Evolutionary conservation across 257 asterid genomes (phyloP), one percentile per base, ranked within the genome.

Genomic region (Buddleja alternifolia): DNA sequence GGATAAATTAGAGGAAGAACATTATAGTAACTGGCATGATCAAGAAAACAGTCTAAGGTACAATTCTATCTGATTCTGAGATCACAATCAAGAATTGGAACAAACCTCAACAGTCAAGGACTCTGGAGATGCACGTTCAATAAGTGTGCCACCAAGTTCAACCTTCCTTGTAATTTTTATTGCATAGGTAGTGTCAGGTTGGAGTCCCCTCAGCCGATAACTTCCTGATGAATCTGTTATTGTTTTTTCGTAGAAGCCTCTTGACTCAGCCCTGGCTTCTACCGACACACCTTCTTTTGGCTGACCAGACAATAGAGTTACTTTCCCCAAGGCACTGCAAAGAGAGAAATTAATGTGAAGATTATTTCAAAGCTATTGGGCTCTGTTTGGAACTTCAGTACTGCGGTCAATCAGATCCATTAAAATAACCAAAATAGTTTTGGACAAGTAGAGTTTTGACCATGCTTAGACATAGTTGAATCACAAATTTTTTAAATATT

Each of bases 111-210:
- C 69, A 56, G 81, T 54, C 79, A 81, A 50, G 63, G 72, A 82
- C 70, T 83, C 93, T 3, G 98, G 98, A 69, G 97, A 90, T 60
- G 98, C 92, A 60, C 95, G 96, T 75, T 93, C 98, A 14, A 93
- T 85, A 41, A 2, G 78, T 21, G 71, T 54, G 77, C 80, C 85
- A 70, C 70, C 82, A 69, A 63, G 73, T 36, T 80, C 90, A 40
- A 78, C 84, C 86, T 82, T 93, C 81, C 77, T 83, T 59, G 85
- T 85, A 74, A 93, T 79, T 82, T 80, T 93, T 67, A 93, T 79
- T 53, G 71, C 82, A 85, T 93, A 93, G 45, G 85, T 72, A 32
- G 96, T 85, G 58, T 78, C 88, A 50, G 97, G 97, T 62, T 82
- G 86, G 75, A 93, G 98, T 69, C 98, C 98, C 81, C 98, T 88